Conservation (phyloP, 495 filamentous ascomycete genomes). For the Aspergillus cristatus region DNA sequence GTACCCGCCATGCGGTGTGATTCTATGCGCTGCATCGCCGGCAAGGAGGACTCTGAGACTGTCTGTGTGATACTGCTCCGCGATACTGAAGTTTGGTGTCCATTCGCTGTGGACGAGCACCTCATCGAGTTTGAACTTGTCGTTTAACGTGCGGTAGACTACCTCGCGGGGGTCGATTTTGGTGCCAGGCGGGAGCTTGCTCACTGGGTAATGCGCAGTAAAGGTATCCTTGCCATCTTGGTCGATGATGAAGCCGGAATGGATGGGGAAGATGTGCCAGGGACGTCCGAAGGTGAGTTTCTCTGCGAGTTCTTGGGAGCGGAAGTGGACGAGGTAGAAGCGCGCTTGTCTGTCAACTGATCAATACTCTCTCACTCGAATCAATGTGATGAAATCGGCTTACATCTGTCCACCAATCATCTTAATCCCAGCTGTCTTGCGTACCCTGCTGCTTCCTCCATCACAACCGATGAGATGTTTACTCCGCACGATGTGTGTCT, state of each 20-base stretch:
- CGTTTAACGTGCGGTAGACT: conserved; percentile 14
- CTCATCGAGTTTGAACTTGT: conserved; percentile 16
- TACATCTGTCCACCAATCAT: conserved; percentile 8
- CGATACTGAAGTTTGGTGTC: conserved; percentile 15
- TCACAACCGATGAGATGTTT: conserved; percentile 12
- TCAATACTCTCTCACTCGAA: conserved; percentile 4
- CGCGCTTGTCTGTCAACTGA: conserved; percentile 1
- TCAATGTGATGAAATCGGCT: too few species aligned
- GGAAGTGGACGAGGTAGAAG: conserved; percentile 21
- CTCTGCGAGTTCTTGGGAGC: conserved; percentile 12
- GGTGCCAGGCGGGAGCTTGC: neutral
- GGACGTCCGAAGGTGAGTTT: conserved; percentile 15
- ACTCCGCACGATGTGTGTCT: neutral
- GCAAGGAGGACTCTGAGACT: conserved; percentile 38
- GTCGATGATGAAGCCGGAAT: conserved; percentile 7
- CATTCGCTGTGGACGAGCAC: conserved; percentile 13
- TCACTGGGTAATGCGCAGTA: conserved; percentile 12
- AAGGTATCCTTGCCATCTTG: conserved; percentile 22
- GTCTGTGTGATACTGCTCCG: conserved; percentile 4
- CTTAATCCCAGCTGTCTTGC: conserved; percentile 4
- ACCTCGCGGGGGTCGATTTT: conserved; percentile 9
- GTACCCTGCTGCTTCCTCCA: conserved; percentile 10
- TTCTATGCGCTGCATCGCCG: conserved; percentile 31
- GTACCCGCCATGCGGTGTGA: conserved; percentile 18
- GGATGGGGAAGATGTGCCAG: conserved; percentile 18